Conservation (phyloP, 225 moss, liverwort and hornwort species). For the Neckera pumila region DNA sequence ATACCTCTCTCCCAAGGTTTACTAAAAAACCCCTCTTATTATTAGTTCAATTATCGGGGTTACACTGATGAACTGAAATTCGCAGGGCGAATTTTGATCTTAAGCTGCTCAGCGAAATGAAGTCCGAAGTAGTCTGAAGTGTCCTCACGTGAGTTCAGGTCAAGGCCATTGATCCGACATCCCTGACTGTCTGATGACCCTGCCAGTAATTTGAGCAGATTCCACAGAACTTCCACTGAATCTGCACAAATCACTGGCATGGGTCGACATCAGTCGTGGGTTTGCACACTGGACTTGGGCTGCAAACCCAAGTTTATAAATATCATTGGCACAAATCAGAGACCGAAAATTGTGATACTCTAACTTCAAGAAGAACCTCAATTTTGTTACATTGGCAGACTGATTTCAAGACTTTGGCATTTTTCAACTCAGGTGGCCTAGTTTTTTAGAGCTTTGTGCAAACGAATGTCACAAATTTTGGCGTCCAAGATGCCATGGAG, state of each 20-base stretch:
- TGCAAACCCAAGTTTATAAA: not conserved
- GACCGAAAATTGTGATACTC: not conserved
- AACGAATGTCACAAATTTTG: not conserved
- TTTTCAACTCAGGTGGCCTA: not conserved
- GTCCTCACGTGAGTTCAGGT: not conserved
- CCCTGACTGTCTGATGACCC: not conserved
- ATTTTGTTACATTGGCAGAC: not conserved
- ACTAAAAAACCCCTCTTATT: not conserved
- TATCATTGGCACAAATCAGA: not conserved
- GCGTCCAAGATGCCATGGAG: too few relatives aligned
- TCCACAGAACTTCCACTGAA: slow-evolving; percentile 5
- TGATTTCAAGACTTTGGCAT: not conserved
- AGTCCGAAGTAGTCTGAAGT: not conserved
- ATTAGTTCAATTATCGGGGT: too few relatives aligned
- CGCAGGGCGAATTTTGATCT: not conserved
- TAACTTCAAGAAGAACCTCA: not conserved
- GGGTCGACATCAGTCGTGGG: not conserved
- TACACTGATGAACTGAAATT: not conserved
- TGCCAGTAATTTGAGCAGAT: slow-evolving; percentile 11
- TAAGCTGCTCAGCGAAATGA: not conserved
- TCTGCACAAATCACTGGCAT: slow-evolving; percentile 14
- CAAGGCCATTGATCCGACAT: not conserved
- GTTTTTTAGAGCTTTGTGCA: not conserved
- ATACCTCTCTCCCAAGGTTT: not conserved
- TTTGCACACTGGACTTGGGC: not conserved